These are phyloP conservation scores for Gymnopilus dilepis DNA, from an alignment of 768 basidiomycete species.

Conservation along the genomic window DNA sequence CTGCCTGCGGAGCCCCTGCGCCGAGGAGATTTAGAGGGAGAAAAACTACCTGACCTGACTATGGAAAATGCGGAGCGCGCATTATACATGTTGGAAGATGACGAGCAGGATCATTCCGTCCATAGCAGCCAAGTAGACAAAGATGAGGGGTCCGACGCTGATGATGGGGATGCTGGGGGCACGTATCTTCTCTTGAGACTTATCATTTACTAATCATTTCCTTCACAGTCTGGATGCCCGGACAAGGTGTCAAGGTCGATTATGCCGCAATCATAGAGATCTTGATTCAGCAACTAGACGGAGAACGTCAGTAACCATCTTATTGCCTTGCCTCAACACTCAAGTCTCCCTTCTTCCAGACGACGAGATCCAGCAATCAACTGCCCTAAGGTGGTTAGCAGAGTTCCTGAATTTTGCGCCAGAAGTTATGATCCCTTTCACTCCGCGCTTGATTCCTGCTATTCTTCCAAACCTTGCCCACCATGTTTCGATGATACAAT, in stretches of 20 bases:
- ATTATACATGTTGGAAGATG: conserved; percentile 59
- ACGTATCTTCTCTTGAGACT: conserved; percentile 19
- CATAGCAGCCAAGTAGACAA: conserved; percentile 48
- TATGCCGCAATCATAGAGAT: conserved; percentile 94
- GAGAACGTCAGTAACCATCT: conserved; percentile 66
- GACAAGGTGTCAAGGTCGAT: conserved; percentile 92
- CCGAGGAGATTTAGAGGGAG: conserved; percentile 47
- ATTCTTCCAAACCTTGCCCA: conserved; percentile 96
- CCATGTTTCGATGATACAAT: conserved; percentile 86
- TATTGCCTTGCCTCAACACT: neutral
- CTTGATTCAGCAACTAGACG: conserved; percentile 83
- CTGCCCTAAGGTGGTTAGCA: conserved; percentile 91
- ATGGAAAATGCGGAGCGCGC: conserved; percentile 62
- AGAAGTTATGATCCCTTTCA: conserved; percentile 94
- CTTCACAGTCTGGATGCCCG: conserved; percentile 81
- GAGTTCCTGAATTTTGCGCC: conserved; percentile 88
- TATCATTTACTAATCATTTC: conserved; percentile 16
- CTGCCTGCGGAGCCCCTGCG: conserved; percentile 48
- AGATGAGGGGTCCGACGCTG: conserved; percentile 52
- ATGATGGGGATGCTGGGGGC: conserved; percentile 73
- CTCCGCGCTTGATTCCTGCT: conserved; percentile 89
- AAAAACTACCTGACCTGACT: conserved; percentile 64
- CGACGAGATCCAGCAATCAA: conserved; percentile 93
- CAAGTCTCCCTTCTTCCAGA: conserved; percentile 51
- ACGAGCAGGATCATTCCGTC: conserved; percentile 39